A percentile compares a stretch with the other conserved stretches of the same genome.
phyloP scores from a whole-genome alignment of 768 basidiomycete species.

The Tylopilus intermedius region DNA sequence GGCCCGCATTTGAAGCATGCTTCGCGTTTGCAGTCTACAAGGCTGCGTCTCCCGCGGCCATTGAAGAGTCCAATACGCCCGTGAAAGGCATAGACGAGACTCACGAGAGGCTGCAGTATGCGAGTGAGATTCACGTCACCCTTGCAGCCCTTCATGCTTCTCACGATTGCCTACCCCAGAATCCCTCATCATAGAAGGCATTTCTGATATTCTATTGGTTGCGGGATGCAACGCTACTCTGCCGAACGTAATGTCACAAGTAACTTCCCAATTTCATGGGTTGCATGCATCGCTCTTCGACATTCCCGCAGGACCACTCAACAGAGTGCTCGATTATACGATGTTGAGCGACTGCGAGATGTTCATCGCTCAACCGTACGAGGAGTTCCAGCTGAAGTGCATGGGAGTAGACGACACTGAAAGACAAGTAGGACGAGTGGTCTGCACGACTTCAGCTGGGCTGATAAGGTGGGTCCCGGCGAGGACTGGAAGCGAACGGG shows the following conservation, averaged over 20 bases:
- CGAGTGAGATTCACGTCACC: neutral
- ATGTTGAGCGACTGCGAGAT: neutral
- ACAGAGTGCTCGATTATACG: neutral
- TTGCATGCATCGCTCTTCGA: neutral
- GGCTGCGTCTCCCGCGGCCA: neutral
- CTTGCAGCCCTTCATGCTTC: neutral
- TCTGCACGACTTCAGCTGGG: neutral
- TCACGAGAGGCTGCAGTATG: neutral
- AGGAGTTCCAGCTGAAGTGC: neutral
- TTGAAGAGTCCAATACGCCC: neutral
- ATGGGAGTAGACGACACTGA: no score
- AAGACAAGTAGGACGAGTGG: neutral
- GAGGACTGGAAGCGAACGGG: neutral
- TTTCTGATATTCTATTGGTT: neutral
- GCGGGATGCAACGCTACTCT: neutral
- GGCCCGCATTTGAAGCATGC: neutral
- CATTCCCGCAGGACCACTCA: neutral
- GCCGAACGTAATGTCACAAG: neutral
- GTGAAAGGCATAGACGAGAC: neutral
- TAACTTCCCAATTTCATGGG: neutral
- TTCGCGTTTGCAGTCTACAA: neutral
- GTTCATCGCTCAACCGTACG: neutral
- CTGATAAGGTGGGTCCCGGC: neutral
- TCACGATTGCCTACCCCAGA: neutral
- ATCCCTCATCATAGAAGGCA: neutral